Conservation (phyloP, 352 stramenopile species). For the Elongisporangium prolatum region DNA sequence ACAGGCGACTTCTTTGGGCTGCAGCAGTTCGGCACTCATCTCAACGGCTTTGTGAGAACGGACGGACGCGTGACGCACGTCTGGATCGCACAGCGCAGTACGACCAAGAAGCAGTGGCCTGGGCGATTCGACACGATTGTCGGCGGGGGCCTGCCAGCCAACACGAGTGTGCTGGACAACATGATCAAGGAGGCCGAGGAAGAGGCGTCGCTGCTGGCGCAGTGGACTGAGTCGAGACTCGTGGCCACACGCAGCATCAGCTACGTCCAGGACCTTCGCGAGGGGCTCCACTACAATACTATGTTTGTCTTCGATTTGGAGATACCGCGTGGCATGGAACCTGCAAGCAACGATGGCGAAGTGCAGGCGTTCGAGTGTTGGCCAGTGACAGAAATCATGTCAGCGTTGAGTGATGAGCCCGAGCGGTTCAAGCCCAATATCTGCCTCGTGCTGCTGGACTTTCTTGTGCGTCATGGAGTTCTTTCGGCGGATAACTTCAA, state of each 20-base stretch:
- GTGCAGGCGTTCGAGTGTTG: constrained; percentile 62
- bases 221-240: constrained; percentile 29
- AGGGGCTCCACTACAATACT: constrained; percentile 57
- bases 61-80: constrained; percentile 30
- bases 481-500: constrained; percentile 51
- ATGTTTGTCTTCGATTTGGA: constrained; percentile 73
- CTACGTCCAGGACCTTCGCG: constrained; percentile 49
- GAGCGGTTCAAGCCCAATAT: constrained; percentile 72
- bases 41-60: constrained; percentile 60
- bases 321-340: constrained; percentile 27
- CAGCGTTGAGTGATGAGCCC: constrained; percentile 31
- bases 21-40: constrained; percentile 58
- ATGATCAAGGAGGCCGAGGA: constrained; percentile 73
- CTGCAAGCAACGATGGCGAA: constrained; percentile 49
- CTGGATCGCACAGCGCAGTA: constrained; percentile 57
- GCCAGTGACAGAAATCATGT: constrained; percentile 28
- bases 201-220: constrained; percentile 41
- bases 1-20: constrained; percentile 59
- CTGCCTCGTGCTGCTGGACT: constrained; percentile 61
- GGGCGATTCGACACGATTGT: constrained; percentile 56
- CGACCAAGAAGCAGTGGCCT: constrained; percentile 46
- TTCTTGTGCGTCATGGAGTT: constrained; percentile 54
- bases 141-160: constrained; percentile 43
- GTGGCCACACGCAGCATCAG: constrained; percentile 43
- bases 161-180: constrained; percentile 51